Percentiles rank a stretch among this genome's conserved stretches.
These are phyloP conservation scores for Bromus sterilis DNA, from an alignment of 176 grass and related monocot genomes.

Conservation along the genomic window DNA sequence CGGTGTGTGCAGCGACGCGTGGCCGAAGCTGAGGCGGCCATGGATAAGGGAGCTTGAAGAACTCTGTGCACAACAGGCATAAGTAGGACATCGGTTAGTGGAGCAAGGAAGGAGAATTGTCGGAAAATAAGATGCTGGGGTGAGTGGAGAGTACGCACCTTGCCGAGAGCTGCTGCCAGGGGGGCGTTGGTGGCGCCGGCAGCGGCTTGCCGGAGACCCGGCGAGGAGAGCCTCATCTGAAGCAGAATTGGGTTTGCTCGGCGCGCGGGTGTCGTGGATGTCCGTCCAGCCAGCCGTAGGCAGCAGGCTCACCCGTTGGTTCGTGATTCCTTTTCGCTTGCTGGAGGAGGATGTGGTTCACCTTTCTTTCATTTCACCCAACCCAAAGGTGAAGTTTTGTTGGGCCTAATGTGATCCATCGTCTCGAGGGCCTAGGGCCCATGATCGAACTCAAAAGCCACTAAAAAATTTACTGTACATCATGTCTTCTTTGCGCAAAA, in stretches of 20 bases:
- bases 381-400: not conserved
- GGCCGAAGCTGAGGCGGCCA: constrained; percentile 39
- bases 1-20: constrained; percentile 6
- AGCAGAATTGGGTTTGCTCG: not conserved
- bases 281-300: not conserved
- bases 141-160: not conserved
- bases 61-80: constrained; percentile 1
- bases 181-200: constrained; percentile 14
- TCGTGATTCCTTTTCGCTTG: not conserved
- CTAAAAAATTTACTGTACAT: not conserved
- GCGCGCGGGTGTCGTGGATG: not conserved
- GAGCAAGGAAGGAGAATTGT: not conserved
- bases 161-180: not conserved
- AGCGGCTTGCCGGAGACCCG: constrained; percentile 34
- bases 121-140: not conserved
- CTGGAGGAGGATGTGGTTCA: constrained; percentile 8
- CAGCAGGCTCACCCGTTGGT: constrained; percentile 6
- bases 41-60: constrained; percentile 20
- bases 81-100: not conserved
- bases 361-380: not conserved
- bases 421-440: not conserved
- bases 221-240: constrained; percentile 27
- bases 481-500: not conserved
- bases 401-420: not conserved
- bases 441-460: not conserved